phyloP scores from a whole-genome alignment of 805 yeast genomes.

The Teunomyces pallodes region DNA sequence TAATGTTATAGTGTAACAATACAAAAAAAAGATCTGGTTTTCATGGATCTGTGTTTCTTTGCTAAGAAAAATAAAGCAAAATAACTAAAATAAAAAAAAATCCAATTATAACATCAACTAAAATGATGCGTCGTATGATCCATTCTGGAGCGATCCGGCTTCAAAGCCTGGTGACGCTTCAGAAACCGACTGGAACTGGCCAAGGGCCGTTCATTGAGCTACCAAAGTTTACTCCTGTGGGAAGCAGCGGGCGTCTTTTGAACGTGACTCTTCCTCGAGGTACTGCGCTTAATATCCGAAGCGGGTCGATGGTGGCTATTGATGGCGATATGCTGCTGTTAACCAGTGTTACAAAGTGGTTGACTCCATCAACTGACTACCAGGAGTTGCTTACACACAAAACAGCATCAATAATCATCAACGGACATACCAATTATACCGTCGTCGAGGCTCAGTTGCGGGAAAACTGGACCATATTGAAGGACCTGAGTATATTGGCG shows the following conservation, averaged over 20 bases:
- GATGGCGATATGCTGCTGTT: slow-evolving; percentile 39
- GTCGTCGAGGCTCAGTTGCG: slow-evolving; percentile 34
- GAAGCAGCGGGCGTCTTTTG: slow-evolving; percentile 35
- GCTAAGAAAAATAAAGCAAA: neutral
- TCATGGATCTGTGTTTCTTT: slow-evolving; percentile 7
- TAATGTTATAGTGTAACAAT: neutral
- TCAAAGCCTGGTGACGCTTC: neutral
- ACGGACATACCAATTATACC: slow-evolving; percentile 32
- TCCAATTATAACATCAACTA: neutral
- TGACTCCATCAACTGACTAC: slow-evolving; percentile 15
- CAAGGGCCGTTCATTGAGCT: slow-evolving; percentile 46
- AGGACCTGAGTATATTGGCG: slow-evolving; percentile 38
- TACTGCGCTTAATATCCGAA: slow-evolving; percentile 33
- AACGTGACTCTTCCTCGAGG: slow-evolving; percentile 45
- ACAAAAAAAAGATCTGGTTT: neutral
- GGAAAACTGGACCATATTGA: slow-evolving; percentile 41
- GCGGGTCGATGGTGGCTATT: slow-evolving; percentile 42
- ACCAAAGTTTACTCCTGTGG: slow-evolving; percentile 41
- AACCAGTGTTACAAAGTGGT: slow-evolving; percentile 12
- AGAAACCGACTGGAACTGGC: slow-evolving; percentile 39
- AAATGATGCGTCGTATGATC: neutral
- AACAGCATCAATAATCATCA: slow-evolving; percentile 34
- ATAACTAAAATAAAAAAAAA: neutral
- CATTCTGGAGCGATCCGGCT: neutral
- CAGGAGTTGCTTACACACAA: slow-evolving; percentile 31